Base-by-base conservation (phyloP, 1,284 basidiomycete species). In the Fistulinella cinereoalba region DNA sequence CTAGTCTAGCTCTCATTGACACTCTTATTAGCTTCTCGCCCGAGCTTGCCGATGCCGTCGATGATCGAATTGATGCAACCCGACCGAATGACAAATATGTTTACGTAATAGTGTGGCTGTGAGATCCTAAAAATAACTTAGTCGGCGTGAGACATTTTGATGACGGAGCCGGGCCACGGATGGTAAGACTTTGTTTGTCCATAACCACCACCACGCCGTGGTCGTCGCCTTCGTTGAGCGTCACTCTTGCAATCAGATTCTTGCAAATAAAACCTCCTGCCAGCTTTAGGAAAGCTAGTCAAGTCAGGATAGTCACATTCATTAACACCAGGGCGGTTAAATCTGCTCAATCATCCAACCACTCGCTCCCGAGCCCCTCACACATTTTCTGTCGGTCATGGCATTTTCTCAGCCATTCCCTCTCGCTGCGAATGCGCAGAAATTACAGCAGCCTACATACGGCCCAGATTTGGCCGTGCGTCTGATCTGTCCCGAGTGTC, bases 401-500 rank as follows among this genome's bases (percentile, higher is more conserved):
- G 71, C 76, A 28, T 77, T 73, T 54, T 64, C 73, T 22, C 83
- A 88, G 65, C 85, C 86, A 7, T 88, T 88, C 51, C 86, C 86
- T 53, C 80, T 86, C 54, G 82, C 84, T 41, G 70, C 73, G 24
- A 67, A 64, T 40, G 69, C 69, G 19, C 76, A 79, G 62, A 74
- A 71, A 51, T 56, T 67, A 28, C 74, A 75, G 32, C 75, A 76
- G 56, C 76, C 77, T n/a, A 77, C 76, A 23, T 89, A 75, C 64
- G 81, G 85, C 46, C 83, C 88, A 53, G 87, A 96, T 68, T 78
- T 95, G 47, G 87, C 91, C 45, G 90, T 96, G 54, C 86, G 90
- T 37, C 83, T 96, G 57, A 88, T 94, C 56, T 98, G 96, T 65
- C 94, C 92, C 21, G 93, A 98, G 62, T 98, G 96, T 73, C 80